Percentiles rank a stretch among this genome's conserved stretches.
Conservation (phyloP, 495 filamentous ascomycete genomes). For the Lentithecium fluviatile region DNA sequence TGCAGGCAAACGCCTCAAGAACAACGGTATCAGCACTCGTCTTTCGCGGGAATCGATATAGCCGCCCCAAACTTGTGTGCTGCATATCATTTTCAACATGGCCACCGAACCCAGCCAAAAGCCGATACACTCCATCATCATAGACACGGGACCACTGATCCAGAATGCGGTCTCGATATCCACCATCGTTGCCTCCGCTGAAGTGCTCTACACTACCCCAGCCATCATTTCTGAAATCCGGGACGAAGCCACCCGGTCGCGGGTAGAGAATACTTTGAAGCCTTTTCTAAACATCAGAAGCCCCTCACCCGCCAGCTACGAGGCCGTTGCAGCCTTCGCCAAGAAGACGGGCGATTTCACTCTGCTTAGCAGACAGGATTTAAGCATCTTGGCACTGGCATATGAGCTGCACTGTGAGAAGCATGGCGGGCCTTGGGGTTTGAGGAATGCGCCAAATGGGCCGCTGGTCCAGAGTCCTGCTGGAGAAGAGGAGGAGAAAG, state of each 20-base stretch:
- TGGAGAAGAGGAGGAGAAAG: constrained; percentile 41
- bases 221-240: constrained; percentile 85
- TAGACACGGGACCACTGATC: constrained; percentile 90
- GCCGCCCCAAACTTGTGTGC: no score
- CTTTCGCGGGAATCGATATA: not conserved
- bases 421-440: constrained; percentile 78
- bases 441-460: constrained; percentile 75
- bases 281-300: constrained; percentile 79
- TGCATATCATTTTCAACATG: constrained; percentile 4
- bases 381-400: constrained; percentile 82
- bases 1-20: no score
- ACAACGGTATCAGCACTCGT: no score
- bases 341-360: constrained; percentile 84
- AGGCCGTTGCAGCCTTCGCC: constrained; percentile 79
- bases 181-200: constrained; percentile 69
- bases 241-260: constrained; percentile 74
- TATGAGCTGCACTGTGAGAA: constrained; percentile 87
- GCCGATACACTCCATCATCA: constrained; percentile 75
- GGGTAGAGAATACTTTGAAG: constrained; percentile 75
- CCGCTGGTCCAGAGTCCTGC: constrained; percentile 70
- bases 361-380: constrained; percentile 82
- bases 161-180: constrained; percentile 81
- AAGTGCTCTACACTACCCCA: constrained; percentile 80
- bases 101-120: constrained; percentile 46
- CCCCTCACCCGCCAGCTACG: constrained; percentile 72